Evolutionary conservation across 495 filamentous ascomycete species (phyloP).

Genomic region (Chaetomium cochliodes): DNA sequence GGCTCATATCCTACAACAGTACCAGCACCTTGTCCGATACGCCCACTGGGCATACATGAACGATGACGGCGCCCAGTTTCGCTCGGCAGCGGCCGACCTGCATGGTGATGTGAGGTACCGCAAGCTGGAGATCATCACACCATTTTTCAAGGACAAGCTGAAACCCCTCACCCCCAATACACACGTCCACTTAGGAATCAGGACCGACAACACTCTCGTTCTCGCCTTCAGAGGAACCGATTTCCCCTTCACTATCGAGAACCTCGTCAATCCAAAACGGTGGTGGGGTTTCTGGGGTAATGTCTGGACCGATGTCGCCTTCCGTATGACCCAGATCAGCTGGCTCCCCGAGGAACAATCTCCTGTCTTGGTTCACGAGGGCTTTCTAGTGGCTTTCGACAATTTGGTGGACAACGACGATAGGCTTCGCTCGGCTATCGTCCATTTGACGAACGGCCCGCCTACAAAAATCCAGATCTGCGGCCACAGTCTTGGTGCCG

Average conservation of each 20-base stretch:
- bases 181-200: constrained; percentile 13
- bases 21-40: constrained; percentile 13
- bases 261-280: constrained; percentile 5
- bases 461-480: constrained; percentile 11
- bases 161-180: constrained; percentile 8
- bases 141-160: constrained; percentile 4
- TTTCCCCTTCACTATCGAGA: constrained; percentile 9
- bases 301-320: constrained; percentile 16
- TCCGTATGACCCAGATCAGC: constrained; percentile 1
- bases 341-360: constrained; percentile 5
- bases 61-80: constrained; percentile 13
- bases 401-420: not conserved
- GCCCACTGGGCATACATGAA: constrained; percentile 16
- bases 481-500: constrained; percentile 17
- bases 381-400: constrained; percentile 13
- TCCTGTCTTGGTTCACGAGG: constrained; percentile 6
- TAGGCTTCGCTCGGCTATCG: not conserved
- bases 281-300: constrained; percentile 19
- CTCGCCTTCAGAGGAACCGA: constrained; percentile 16
- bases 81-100: not conserved
- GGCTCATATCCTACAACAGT: constrained; percentile 2
- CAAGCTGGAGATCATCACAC: constrained; percentile 12
- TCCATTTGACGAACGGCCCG: not conserved
- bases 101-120: constrained; percentile 8
- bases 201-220: not conserved